Conservation (phyloP, 208 protist genomes). For the Leptomonas seymouri region DNA sequence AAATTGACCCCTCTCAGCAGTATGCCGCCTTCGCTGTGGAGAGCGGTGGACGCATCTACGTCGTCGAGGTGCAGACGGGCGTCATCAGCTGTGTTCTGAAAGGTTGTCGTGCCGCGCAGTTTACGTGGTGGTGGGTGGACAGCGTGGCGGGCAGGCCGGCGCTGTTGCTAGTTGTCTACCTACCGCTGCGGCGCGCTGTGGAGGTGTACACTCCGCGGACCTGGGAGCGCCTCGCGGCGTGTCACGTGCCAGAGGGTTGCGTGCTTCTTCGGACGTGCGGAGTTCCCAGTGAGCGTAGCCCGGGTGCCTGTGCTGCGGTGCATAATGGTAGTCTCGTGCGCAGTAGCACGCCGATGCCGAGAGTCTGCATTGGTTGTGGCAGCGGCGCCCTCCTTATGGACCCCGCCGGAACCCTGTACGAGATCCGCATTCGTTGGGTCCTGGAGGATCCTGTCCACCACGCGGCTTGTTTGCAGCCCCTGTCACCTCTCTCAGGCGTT, state of each 20-base stretch:
- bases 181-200: conserved; percentile 66
- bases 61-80: conserved; percentile 58
- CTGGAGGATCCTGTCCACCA: not conserved
- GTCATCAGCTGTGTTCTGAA: conserved; percentile 62
- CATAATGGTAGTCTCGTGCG: not conserved
- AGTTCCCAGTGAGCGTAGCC: conserved; percentile 7
- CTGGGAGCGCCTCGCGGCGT: conserved; percentile 57
- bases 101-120: conserved; percentile 72
- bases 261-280: conserved; percentile 48
- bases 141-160: conserved; percentile 33
- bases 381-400: conserved; percentile 25
- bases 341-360: not conserved
- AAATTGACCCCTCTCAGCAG: conserved; percentile 72
- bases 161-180: conserved; percentile 69
- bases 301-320: not conserved
- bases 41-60: conserved; percentile 65
- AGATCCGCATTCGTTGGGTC: conserved; percentile 9
- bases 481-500: not conserved
- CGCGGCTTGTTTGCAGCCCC: not conserved
- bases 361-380: conserved; percentile 7
- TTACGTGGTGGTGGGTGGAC: conserved; percentile 61
- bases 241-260: conserved; percentile 52
- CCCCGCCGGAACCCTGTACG: conserved; percentile 23
- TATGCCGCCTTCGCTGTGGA: conserved; percentile 65
- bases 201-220: conserved; percentile 75